A percentile compares a stretch with the other conserved stretches of the same genome.
phyloP scores from a whole-genome alignment of 1,139 yeast species.

The Suhomyces yuchorum region DNA sequence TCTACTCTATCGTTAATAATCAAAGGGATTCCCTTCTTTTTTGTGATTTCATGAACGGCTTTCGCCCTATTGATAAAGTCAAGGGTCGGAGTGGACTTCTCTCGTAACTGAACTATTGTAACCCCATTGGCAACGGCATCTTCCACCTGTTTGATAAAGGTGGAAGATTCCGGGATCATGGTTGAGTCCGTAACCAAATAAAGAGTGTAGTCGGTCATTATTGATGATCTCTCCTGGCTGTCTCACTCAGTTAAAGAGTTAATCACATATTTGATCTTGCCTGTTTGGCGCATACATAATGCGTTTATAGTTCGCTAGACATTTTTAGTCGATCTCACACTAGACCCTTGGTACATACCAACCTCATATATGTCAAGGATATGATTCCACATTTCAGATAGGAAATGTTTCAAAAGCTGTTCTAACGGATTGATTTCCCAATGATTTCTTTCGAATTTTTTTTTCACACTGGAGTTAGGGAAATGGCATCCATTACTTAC shows the following conservation, averaged over 20 bases:
- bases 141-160: slow-evolving; percentile 62
- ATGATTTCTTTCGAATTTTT: too few species aligned
- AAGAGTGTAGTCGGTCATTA: slow-evolving; percentile 54
- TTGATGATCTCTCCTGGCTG: background rate
- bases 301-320: background rate
- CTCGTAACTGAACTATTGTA: slow-evolving; percentile 82
- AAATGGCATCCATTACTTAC: too few species aligned
- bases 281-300: background rate
- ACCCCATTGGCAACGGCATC: slow-evolving; percentile 71
- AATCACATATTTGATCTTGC: background rate
- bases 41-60: slow-evolving; percentile 63
- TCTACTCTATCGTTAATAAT: slow-evolving; percentile 88
- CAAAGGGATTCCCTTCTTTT: slow-evolving; percentile 63
- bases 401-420: too few species aligned
- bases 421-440: too few species aligned
- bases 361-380: too few species aligned
- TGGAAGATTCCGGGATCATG: slow-evolving; percentile 66
- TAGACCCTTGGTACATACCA: too few species aligned
- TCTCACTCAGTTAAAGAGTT: background rate
- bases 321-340: background rate
- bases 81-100: slow-evolving; percentile 69
- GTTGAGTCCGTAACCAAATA: slow-evolving; percentile 84
- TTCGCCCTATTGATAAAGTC: slow-evolving; percentile 66
- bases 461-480: too few species aligned
- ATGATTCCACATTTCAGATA: too few species aligned